Base-by-base conservation (phyloP, 164 flowering plant species). In the Magnolia kwangsiensis region DNA sequence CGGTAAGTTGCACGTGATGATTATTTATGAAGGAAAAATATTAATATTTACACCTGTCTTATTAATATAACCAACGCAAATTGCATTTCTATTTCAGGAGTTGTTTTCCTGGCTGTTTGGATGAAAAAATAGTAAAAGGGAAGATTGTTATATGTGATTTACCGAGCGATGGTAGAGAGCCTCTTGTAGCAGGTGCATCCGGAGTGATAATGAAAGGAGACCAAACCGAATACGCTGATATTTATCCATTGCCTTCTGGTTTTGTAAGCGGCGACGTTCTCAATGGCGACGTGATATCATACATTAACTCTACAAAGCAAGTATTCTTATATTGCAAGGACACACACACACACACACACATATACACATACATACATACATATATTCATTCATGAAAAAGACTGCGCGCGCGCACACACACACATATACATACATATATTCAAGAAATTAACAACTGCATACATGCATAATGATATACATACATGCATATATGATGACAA, bases 141-240 rank as follows among this genome's bases (percentile, higher is more conserved):
- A 88, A 84, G 80, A 86, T 91, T 20, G 86, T 91, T 50, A 31
- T 91, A 0, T 91, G 93, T 66, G 92, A 87, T 49, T 18, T 0
- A 0, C 1, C 78, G 29, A 55, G 2, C 27, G 1, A 0, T 4
- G 85, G 83, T 11, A n/a, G 0, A 0, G 71, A 45, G 1, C n/a
- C 77, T 4, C 14, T 76, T 8, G 0, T 2, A 0, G 85, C 82
- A 2, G 87, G 86, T 65, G 91, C 89, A 7, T 75, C 74, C 37
- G 91, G 90, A 20, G 69, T 82, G 3, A 69, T 91, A 19, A 79
- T 81, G 87, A 83, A 71, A 51, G 80, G 6, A 1, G 31, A 14
- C 1, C 55, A 9, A 10, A 2, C 13, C 21, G 90, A 90, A 78
- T 19, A 23, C 9, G 82, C 90, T 21, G 74, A 51, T 37, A 9